Evolutionary conservation across 163 green algal genomes (phyloP), one percentile per base, ranked within the genome.

Genomic region (Trebouxiophyceae sp.): DNA sequence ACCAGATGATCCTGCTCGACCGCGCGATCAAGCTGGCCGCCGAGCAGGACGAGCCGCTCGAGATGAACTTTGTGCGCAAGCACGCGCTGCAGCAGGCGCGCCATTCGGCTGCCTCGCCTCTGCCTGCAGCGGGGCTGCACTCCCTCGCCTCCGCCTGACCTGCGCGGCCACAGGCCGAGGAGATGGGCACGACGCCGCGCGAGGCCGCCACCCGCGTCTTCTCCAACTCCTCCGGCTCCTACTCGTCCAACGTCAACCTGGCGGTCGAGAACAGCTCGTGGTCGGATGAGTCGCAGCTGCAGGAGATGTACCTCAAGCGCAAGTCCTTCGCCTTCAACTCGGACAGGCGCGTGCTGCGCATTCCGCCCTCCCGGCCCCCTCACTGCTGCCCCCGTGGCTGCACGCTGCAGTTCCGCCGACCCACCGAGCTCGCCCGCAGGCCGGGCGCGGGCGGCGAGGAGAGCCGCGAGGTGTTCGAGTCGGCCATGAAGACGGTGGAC

Each of bases 41-140:
- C 12, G 93, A 98, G 85, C 85, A 88, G 75, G 93, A 99, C 63
- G 93, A 99, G 87, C 92, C 93, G 6, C 66, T 87, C 45, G 91
- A 97, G 73, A 97, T 98, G 90, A 99, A 99, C 84, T 99, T 96
- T 81, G 93, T 99, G 67, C 86, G 93, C 75, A 98, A 98, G 89
- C 93, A 99, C 70, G 93, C 93, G 23, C 72, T 79, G 66, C 78
- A 98, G 84, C 84, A 89, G 80, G 78, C 79, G 68, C 59, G 44
- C 27, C 39, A 50, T 50, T 8, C 47, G 12, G 8, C 26, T 57
- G 19, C 47, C 26, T 28, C 39, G 28, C 12, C 39, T n/a, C 23
- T 39, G 8, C 12, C 28, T 45, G 27, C 24, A 22, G 5, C 56
- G 39, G 56, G 24, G 22, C 28, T 62, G 28, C 16, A 7, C 23